Evolutionary conservation across 1,284 basidiomycete species (phyloP).

Genomic region (Phlebopus sp.): DNA sequence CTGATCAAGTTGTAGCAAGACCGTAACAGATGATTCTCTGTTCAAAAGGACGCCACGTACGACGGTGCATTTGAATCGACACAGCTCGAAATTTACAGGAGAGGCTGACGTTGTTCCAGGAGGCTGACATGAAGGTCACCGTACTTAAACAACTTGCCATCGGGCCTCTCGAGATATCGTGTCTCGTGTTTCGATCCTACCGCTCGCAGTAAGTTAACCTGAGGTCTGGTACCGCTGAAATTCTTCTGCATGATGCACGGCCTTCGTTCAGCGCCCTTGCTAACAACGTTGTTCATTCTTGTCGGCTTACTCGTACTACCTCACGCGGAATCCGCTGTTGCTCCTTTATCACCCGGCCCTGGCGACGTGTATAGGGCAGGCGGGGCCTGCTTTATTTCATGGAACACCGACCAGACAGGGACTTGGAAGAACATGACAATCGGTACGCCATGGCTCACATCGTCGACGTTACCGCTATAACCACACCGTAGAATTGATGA

Average conservation of each 20-base stretch:
- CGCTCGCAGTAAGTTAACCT: too few species aligned
- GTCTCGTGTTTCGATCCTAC: background rate
- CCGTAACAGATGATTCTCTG: too few species aligned
- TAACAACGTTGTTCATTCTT: conserved; percentile 7
- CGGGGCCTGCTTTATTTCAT: conserved; percentile 16
- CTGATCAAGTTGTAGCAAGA: too few species aligned
- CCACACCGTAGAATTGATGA: conserved; percentile 36
- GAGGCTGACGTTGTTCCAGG: background rate
- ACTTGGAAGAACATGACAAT: conserved; percentile 39
- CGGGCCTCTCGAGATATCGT: background rate
- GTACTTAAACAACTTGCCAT: conserved; percentile 1
- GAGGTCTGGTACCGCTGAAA: background rate
- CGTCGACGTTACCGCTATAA: background rate
- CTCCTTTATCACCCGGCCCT: conserved; percentile 39
- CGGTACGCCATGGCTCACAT: conserved; percentile 23
- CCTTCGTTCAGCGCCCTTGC: background rate
- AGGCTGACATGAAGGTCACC: conserved; percentile 9
- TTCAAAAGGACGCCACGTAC: too few species aligned
- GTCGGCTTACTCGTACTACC: conserved; percentile 3
- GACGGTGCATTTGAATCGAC: too few species aligned
- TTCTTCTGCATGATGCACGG: background rate
- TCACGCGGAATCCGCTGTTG: conserved; percentile 22
- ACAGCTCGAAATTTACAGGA: too few species aligned
- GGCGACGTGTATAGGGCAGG: conserved; percentile 36
- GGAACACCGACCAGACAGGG: conserved; percentile 18